Evolutionary conservation across 1,284 basidiomycete genomes (phyloP).

Genomic region (Xanthoconium separans): DNA sequence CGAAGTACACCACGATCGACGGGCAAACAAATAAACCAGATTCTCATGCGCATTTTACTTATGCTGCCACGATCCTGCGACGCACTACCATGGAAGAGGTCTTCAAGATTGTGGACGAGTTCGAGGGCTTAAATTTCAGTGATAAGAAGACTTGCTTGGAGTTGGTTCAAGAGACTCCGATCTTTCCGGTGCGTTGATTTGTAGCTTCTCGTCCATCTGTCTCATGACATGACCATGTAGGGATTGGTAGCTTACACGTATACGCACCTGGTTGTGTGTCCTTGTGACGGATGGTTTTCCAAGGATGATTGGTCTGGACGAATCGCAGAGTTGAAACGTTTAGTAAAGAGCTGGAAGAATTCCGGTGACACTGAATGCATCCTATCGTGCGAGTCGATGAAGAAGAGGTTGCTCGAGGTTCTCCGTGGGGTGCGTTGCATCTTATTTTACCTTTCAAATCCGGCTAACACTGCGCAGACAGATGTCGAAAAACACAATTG

Average conservation of each 20-base stretch:
- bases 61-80: conserved; percentile 12
- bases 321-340: conserved; percentile 9
- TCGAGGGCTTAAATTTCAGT: conserved; percentile 6
- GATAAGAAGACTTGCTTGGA: conserved; percentile 13
- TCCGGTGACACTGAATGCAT: conserved; percentile 13
- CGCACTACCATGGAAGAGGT: conserved; percentile 15
- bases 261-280: conserved; percentile 22
- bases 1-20: conserved; percentile 23
- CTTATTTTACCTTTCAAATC: background rate
- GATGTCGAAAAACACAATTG: conserved; percentile 15
- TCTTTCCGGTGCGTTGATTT: conserved; percentile 24
- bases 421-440: conserved; percentile 14
- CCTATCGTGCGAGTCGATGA: conserved; percentile 13
- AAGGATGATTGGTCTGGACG: conserved; percentile 14
- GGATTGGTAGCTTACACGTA: conserved; percentile 28
- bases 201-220: background rate
- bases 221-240: conserved; percentile 18
- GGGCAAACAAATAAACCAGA: conserved; percentile 6
- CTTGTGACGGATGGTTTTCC: conserved; percentile 5
- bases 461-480: conserved; percentile 17
- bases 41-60: background rate
- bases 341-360: conserved; percentile 8
- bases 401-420: conserved; percentile 12
- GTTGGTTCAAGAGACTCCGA: conserved; percentile 14
- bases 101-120: conserved; percentile 17